Evolutionary conservation across 768 basidiomycete genomes (phyloP).

Genomic region (Hirschioporus abietinus): DNA sequence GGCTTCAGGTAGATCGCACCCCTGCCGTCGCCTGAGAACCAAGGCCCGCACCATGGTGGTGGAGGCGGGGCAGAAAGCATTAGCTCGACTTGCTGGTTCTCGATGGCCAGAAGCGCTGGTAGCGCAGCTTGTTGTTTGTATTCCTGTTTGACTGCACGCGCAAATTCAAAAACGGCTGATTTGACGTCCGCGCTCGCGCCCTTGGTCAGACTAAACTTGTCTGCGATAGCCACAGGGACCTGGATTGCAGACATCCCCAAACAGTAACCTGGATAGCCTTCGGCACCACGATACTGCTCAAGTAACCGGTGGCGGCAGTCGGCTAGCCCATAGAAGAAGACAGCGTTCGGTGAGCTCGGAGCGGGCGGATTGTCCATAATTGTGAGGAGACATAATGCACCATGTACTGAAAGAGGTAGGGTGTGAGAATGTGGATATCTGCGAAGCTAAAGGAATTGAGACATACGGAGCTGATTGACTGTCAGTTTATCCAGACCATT

Average conservation of each 20-base stretch:
- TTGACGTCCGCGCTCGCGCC: background rate
- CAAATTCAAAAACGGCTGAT: conserved; percentile 9
- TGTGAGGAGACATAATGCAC: conserved; percentile 16
- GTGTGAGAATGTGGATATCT: too few relatives aligned
- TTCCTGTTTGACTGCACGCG: conserved; percentile 8
- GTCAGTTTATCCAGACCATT: conserved; percentile 3
- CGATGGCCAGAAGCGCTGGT: conserved; percentile 16
- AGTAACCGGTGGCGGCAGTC: conserved; percentile 18
- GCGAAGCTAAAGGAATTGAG: too few relatives aligned
- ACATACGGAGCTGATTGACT: conserved; percentile 11
- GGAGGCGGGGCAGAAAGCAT: conserved; percentile 7
- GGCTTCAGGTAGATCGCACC: conserved; percentile 15
- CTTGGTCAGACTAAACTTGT: background rate
- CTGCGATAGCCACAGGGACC: conserved; percentile 19
- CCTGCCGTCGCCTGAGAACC: conserved; percentile 19
- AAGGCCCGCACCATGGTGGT: conserved; percentile 15
- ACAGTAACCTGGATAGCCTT: conserved; percentile 19
- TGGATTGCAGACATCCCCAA: conserved; percentile 15
- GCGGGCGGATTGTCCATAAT: conserved; percentile 19
- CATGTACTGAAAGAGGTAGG: conserved; percentile 20
- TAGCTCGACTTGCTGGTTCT: conserved; percentile 16
- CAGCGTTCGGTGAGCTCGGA: conserved; percentile 2
- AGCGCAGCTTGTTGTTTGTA: conserved; percentile 15
- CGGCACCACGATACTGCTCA: conserved; percentile 13
- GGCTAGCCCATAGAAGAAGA: conserved; percentile 16